Evolutionary conservation across 768 basidiomycete genomes (phyloP), one percentile per base, ranked within the genome.

Genomic region (Trametes sanguinea): DNA sequence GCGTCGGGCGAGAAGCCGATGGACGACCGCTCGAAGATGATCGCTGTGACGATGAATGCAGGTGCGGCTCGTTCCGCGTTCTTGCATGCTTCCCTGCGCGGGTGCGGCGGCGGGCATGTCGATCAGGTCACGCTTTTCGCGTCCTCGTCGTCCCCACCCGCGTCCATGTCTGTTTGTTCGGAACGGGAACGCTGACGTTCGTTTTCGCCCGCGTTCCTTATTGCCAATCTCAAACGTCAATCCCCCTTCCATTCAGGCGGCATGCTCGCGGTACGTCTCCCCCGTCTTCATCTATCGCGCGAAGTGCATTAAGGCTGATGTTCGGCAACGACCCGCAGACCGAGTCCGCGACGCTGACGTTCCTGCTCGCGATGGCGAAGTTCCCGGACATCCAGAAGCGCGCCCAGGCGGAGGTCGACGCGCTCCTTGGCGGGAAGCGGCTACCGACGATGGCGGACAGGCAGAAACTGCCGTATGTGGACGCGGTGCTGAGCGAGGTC

Each of bases 401-500:
- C 52, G 65, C 65, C 9, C 68, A 69, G 58, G 61, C 51, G n/a
- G 66, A 67, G 53, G 42, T 69, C 45, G 68, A 69, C 59, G 44
- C 27, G 29, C 39, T 64, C 46, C 44, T 53, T 13, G 42, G 62
- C 33, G 51, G 45, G 39, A 50, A 44, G 30, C 48, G 62, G 6
- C 62, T 69, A 13, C 68, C 68, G 29, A 65, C 59, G 55, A 57
- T 61, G 51, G 60, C 56, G 30, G 64, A 69, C 50, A 55, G 65
- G 27, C 42, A 52, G 46, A 32, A 22, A 4, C 57, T 70, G 40
- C 65, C 61, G 39, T 70, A 63, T 51, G 48, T 70, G 47, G 52
- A 55, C 45, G 61, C 60, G 6, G 56, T 70, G 8, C 42, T 70
- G 32, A 29, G 57, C 29, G 69, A 70, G 62, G 58, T 66, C 30